Conservation (phyloP, 1,284 basidiomycete genomes). For the Trichosporon sp. region DNA sequence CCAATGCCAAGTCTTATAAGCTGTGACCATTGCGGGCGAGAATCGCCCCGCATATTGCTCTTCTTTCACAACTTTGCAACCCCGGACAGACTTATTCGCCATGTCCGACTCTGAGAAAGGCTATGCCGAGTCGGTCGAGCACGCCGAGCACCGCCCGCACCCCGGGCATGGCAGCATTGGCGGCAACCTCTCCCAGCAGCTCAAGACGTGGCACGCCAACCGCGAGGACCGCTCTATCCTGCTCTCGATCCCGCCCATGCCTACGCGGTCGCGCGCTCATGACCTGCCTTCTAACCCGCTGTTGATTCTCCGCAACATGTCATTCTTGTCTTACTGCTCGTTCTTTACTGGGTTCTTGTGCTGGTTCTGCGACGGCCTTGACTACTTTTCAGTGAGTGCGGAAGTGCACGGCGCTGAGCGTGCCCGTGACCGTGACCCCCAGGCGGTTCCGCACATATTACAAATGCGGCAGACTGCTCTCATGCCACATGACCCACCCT, state of each 20-base stretch:
- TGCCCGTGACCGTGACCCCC: no score
- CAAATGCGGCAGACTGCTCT: no score
- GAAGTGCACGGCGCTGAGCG: neutral
- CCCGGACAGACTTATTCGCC: neutral
- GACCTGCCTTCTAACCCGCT: conserved; percentile 40
- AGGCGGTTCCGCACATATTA: no score
- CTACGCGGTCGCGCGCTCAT: conserved; percentile 6
- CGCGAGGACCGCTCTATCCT: conserved; percentile 30
- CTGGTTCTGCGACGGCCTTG: conserved; percentile 56
- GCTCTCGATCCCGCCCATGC: conserved; percentile 28
- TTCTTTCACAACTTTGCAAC: neutral
- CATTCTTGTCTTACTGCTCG: conserved; percentile 22
- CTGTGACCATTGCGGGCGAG: neutral
- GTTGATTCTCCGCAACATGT: conserved; percentile 37
- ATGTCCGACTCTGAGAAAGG: neutral
- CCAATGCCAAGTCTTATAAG: no score
- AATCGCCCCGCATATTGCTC: neutral
- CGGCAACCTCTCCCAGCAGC: conserved; percentile 20
- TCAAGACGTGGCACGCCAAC: conserved; percentile 37
- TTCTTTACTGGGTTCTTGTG: conserved; percentile 54
- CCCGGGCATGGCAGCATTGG: conserved; percentile 1
- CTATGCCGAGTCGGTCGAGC: neutral
- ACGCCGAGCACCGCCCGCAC: neutral
- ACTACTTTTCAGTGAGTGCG: conserved; percentile 52
- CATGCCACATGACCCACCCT: neutral